Evolutionary conservation across 2,329 filamentous ascomycete genomes (phyloP).

Genomic region (Leptographium wingfieldii): DNA sequence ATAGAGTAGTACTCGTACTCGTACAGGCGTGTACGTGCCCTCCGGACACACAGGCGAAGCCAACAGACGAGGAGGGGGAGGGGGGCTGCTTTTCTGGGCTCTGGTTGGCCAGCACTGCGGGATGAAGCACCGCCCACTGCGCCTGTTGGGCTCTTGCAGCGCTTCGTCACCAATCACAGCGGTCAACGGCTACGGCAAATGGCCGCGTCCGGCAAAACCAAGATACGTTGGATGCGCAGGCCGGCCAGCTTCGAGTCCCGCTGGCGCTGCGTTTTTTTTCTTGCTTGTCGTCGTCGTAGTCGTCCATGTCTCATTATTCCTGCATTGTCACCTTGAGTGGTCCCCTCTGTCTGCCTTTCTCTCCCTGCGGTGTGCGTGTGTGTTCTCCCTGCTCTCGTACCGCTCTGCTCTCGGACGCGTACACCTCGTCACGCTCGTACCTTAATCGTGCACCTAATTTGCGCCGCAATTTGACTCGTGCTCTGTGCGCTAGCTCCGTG

Average conservation of each 20-base stretch:
- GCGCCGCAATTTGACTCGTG: background rate
- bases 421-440: no score
- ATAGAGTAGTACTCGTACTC: background rate
- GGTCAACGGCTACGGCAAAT: background rate
- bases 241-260: no score
- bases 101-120: slow-evolving; percentile 3
- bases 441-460: no score
- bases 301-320: no score
- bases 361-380: no score
- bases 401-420: no score
- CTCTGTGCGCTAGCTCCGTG: background rate
- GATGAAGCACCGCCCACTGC: background rate
- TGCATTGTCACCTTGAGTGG: no score
- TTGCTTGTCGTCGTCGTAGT: no score
- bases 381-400: no score
- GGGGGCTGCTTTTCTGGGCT: background rate
- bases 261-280: no score
- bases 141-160: slow-evolving; percentile 4
- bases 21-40: background rate
- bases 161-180: slow-evolving; percentile 10
- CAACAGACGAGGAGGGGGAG: background rate
- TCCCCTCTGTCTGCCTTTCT: no score
- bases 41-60: background rate
- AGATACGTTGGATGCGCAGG: no score
- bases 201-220: background rate